Percentiles rank a stretch among this genome's conserved stretches.
Conservation (phyloP, 1,284 basidiomycete species). For the Apiotrichum mycotoxinovorans region DNA sequence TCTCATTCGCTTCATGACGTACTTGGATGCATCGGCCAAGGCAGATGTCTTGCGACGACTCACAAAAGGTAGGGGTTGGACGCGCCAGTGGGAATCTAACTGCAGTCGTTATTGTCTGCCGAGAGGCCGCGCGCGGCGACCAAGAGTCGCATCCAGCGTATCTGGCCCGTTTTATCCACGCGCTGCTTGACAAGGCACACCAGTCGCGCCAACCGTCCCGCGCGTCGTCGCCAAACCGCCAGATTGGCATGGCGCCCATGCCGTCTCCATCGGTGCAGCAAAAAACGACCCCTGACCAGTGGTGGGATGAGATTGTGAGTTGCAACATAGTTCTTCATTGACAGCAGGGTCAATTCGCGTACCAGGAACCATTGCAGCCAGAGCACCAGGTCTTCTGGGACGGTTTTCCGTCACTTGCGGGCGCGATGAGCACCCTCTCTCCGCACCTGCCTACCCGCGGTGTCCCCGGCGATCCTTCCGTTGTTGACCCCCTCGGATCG, state of each 20-base stretch:
- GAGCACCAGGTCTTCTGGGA: conserved; percentile 22
- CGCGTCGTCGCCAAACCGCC: conserved; percentile 3
- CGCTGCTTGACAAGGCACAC: conserved; percentile 22
- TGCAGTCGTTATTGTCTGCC: conserved; percentile 23
- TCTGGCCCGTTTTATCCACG: conserved; percentile 22
- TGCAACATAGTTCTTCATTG: background rate
- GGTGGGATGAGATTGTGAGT: conserved; percentile 23
- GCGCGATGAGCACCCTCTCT: conserved; percentile 18
- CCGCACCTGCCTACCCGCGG: background rate
- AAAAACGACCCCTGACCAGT: conserved; percentile 20
- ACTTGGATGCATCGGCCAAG: conserved; percentile 18
- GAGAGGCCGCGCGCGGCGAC: conserved; percentile 22
- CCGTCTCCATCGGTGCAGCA: conserved; percentile 6
- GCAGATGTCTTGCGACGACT: conserved; percentile 18
- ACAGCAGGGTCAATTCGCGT: conserved; percentile 18
- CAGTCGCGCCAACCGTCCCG: conserved; percentile 17
- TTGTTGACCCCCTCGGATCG: background rate
- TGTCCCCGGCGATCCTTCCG: background rate
- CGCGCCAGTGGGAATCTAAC: background rate
- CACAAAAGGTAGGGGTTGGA: conserved; percentile 13
- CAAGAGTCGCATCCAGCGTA: conserved; percentile 21
- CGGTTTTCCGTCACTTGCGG: conserved; percentile 19
- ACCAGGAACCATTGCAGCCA: conserved; percentile 17
- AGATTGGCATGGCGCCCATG: background rate
- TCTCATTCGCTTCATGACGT: conserved; percentile 20